Evolutionary conservation across 2,329 filamentous ascomycete genomes (phyloP), one percentile per base, ranked within the genome.

Genomic region (Atkinsonella hypoxylon): DNA sequence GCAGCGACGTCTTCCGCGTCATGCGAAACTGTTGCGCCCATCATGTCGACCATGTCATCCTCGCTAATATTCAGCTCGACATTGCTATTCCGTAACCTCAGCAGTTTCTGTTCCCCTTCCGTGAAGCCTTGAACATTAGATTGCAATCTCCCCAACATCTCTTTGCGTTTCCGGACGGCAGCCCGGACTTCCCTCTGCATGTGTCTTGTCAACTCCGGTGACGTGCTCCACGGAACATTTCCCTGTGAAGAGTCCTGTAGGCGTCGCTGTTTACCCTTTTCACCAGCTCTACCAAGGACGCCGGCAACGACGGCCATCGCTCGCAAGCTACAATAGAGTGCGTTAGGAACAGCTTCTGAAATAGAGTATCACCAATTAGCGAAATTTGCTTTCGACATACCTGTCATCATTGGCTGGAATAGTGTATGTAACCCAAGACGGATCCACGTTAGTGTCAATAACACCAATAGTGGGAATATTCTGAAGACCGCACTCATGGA

Each of bases 391-490:
- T 44, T 8, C 5, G 26, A 65, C 75, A 62, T 66, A 88, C 85
- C 84, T 89, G 75, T 98, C 93, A 64, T 98, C 93, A 66, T 98
- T 98, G 47, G 89, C 89, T 2, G 93, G 93, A 58, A 98, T 96
- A 13, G 87, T 87, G 64, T 98, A 98, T 4, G 93, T 97, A 47
- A 97, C 89, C 81, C 87, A 91, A 0, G 88, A 88, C 0, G 93
- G 88, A 67, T 97, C 87, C 2, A 83, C 84, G 67, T 98, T 87
- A 1, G 93, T 97, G 67, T 98, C 93, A 58, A 97, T 85, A 52
- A 98, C 77, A 45, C 91, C 93, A 61, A 98, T 93, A 0, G 93
- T 97, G 1, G 93, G 93, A 51, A 98, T 87, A 62, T 85, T 87
- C 64, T 88, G 85, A 52, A 89, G 66, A 0, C 85, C 87, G 66